These are phyloP conservation scores for Monosporascus sp. DNA, from an alignment of 2,329 filamentous ascomycete genomes.

Conservation along the genomic window DNA sequence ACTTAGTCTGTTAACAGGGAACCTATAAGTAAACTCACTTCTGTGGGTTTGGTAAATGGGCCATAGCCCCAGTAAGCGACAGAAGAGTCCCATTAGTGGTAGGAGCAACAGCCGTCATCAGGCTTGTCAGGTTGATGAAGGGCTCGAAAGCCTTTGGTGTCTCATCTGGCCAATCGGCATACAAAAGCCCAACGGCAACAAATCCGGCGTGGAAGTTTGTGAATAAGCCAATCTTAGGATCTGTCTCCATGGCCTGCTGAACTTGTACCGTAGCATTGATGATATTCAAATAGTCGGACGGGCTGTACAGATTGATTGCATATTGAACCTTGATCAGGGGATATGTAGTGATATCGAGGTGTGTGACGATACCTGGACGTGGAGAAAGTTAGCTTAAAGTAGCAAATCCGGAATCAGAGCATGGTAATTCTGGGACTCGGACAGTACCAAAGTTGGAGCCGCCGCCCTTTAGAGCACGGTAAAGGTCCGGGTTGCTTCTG, in stretches of 20 bases:
- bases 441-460: constrained; percentile 14
- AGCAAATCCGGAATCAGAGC: background rate
- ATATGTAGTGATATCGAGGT: constrained; percentile 11
- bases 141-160: constrained; percentile 6
- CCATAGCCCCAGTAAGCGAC: background rate
- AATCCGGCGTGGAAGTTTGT: constrained; percentile 5
- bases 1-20: background rate
- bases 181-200: constrained; percentile 8
- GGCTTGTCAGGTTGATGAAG: constrained; percentile 10
- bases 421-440: background rate
- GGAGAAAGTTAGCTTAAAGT: background rate
- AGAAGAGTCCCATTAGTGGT: constrained; percentile 1
- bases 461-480: constrained; percentile 13
- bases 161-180: constrained; percentile 5
- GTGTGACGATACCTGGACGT: constrained; percentile 13
- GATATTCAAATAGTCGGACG: constrained; percentile 9
- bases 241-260: constrained; percentile 14
- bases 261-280: constrained; percentile 3
- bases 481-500: constrained; percentile 8
- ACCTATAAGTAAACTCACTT: background rate
- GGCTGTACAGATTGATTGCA: constrained; percentile 10
- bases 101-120: background rate
- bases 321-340: constrained; percentile 10
- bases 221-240: constrained; percentile 11
- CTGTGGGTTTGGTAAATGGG: background rate